Conservation (phyloP, 202 grass and related monocot species). For the Bolboschoenoplectus hybrid region DNA sequence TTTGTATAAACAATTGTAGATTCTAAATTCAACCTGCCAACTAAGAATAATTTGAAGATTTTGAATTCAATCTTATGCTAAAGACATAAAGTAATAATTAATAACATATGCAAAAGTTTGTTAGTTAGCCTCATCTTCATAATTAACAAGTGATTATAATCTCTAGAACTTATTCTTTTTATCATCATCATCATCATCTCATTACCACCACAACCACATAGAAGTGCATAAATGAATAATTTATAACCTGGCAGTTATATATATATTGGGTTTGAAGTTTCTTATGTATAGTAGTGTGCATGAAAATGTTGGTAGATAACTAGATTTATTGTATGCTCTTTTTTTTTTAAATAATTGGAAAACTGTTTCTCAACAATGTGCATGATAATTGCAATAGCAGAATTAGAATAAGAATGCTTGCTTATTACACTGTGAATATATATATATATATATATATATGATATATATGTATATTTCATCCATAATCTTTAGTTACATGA, state of each 20-base stretch:
- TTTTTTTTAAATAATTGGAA: constrained; percentile 11
- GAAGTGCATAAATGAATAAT: not conserved
- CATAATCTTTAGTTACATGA: not conserved
- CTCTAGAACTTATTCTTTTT: not conserved
- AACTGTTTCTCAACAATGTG: constrained; percentile 14
- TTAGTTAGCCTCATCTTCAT: not conserved
- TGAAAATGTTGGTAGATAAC: not conserved
- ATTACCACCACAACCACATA: not conserved
- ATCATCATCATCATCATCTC: not conserved
- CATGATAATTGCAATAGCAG: constrained; percentile 18
- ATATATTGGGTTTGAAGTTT: not conserved
- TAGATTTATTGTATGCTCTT: not conserved
- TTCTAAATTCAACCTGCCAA: not conserved
- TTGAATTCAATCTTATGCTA: not conserved
- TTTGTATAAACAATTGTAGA: not conserved
- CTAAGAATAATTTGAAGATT: not conserved
- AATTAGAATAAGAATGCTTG: constrained; percentile 5
- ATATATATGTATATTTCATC: not conserved
- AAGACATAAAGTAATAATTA: not conserved
- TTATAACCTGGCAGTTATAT: not conserved
- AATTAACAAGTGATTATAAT: not conserved
- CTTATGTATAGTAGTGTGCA: not conserved
- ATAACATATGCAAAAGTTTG: not conserved
- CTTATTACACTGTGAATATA: not conserved
- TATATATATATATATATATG: not conserved